Evolutionary conservation across 495 filamentous ascomycete genomes (phyloP).

Genomic region (Lasiosphaeria hispida): DNA sequence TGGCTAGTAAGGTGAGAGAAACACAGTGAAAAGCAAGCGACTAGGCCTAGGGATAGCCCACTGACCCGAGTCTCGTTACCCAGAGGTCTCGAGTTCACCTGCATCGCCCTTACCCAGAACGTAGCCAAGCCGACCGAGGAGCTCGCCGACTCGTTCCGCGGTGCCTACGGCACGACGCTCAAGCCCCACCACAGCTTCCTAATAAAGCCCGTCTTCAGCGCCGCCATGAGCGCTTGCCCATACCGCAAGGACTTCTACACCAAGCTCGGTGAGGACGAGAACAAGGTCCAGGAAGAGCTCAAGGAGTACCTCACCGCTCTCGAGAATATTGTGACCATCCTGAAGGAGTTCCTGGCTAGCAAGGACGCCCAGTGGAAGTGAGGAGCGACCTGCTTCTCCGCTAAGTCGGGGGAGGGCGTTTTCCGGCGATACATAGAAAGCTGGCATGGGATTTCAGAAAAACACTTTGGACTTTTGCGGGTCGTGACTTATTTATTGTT

Average conservation of each 20-base stretch:
- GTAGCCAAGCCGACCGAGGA: constrained; percentile 63
- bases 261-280: constrained; percentile 72
- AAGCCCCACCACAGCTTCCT: constrained; percentile 87
- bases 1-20: constrained; percentile 80
- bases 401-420: no score
- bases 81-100: constrained; percentile 91
- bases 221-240: constrained; percentile 88
- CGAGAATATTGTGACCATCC: constrained; percentile 67
- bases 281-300: constrained; percentile 59
- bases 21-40: background rate
- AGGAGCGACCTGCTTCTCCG: background rate
- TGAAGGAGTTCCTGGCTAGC: constrained; percentile 68
- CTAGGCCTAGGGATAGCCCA: background rate
- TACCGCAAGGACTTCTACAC: constrained; percentile 87
- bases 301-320: constrained; percentile 69
- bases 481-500: no score
- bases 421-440: no score
- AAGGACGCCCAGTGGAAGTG: constrained; percentile 73
- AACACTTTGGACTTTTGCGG: no score
- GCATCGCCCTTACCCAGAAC: constrained; percentile 77
- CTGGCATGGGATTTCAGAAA: no score
- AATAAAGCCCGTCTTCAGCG: constrained; percentile 82
- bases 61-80: constrained; percentile 4
- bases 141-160: constrained; percentile 80
- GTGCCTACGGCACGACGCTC: constrained; percentile 78